Percentiles rank a stretch among this genome's conserved stretches.
Conservation (phyloP, 176 grass and related monocot species). For the Melocanna baccifera region DNA sequence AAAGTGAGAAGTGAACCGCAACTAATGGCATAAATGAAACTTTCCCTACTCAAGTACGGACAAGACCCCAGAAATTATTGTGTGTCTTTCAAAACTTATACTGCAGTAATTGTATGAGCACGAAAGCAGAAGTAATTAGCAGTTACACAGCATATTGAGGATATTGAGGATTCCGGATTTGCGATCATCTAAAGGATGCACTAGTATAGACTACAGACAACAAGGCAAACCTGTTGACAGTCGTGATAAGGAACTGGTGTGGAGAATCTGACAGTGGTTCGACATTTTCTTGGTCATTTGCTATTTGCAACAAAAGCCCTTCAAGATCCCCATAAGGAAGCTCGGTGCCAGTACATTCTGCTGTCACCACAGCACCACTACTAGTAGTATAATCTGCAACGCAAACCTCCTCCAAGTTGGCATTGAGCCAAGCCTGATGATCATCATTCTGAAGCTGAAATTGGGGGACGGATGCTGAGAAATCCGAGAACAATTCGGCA, state of each 20-base stretch:
- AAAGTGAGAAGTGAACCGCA: too few species aligned
- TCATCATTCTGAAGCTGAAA: conserved; percentile 16
- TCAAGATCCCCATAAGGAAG: conserved; percentile 54
- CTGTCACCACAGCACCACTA: neutral
- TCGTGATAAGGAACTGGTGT: neutral
- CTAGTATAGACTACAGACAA: neutral
- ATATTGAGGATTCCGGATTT: neutral
- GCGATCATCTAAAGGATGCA: neutral
- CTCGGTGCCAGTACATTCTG: neutral
- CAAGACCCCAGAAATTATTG: neutral
- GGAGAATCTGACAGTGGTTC: conserved; percentile 12
- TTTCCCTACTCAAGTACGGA: too few species aligned
- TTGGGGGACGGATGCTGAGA: conserved; percentile 6
- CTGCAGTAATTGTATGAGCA: neutral
- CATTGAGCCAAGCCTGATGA: conserved; percentile 21
- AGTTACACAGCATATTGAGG: too few species aligned
- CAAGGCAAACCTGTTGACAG: conserved; percentile 21
- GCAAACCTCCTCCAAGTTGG: too few species aligned
- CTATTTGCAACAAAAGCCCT: conserved; percentile 51
- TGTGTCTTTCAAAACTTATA: neutral
- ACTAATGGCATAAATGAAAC: too few species aligned
- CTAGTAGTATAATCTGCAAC: conserved; percentile 17
- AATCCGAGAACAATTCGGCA: neutral
- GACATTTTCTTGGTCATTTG: conserved; percentile 39
- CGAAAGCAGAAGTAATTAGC: neutral